A percentile compares a stretch with the other conserved stretches of the same genome.
phyloP scores from a whole-genome alignment of 306 rosid species.

The Cicer pinnatifidum region DNA sequence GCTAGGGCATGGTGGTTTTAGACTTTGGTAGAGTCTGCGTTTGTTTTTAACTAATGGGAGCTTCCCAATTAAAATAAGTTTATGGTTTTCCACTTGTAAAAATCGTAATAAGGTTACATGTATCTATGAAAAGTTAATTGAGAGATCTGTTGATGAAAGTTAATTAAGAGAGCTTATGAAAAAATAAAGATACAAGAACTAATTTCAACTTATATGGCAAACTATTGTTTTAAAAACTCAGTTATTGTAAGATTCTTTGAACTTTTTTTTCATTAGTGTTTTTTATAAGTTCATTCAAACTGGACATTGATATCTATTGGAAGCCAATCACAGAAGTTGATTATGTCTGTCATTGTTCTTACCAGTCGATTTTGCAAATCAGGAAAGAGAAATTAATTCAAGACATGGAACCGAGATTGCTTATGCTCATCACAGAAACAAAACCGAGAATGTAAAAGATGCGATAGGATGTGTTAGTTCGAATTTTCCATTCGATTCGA shows the following conservation, averaged over 20 bases:
- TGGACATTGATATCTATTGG: not conserved
- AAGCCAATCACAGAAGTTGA: constrained; percentile 37
- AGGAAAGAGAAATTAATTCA: constrained; percentile 17
- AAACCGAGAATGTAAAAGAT: not conserved
- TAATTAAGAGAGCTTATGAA: not conserved
- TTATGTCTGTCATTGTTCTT: constrained; percentile 38
- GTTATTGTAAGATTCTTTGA: not conserved
- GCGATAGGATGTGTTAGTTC: not conserved
- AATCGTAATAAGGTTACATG: not conserved
- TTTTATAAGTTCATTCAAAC: constrained; percentile 4
- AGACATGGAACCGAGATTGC: not conserved
- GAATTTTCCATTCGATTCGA: constrained; percentile 11
- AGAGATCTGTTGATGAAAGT: not conserved
- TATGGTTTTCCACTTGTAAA: not conserved
- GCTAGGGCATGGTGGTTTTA: constrained; percentile 26
- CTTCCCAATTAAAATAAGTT: constrained; percentile 4
- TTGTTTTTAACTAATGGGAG: not conserved
- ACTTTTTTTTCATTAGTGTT: not conserved
- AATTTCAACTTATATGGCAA: not conserved
- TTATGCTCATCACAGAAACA: constrained; percentile 3
- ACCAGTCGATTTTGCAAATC: constrained; percentile 20
- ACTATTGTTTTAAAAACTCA: constrained; percentile 4
- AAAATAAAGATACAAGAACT: not conserved
- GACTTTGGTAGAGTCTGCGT: not conserved
- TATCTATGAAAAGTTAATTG: not conserved